Evolutionary conservation across 495 filamentous ascomycete genomes (phyloP).

Genomic region (Podospora pseudocomata): DNA sequence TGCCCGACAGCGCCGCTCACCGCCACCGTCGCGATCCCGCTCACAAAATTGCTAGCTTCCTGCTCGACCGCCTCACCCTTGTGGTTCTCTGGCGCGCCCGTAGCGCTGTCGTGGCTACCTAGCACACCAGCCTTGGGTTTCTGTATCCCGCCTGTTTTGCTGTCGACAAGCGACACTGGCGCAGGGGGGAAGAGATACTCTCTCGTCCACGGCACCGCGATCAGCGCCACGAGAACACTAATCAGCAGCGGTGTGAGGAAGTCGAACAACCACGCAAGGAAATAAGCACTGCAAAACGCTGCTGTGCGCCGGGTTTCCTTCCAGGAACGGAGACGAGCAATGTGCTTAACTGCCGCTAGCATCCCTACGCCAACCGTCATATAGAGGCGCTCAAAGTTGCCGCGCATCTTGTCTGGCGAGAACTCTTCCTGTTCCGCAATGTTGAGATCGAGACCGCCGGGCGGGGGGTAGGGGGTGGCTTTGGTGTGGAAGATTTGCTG

Average conservation of each 20-base stretch:
- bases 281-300: slow-evolving; percentile 65
- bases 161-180: slow-evolving; percentile 61
- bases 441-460: slow-evolving; percentile 68
- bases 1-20: slow-evolving; percentile 74
- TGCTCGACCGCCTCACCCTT: slow-evolving; percentile 84
- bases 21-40: slow-evolving; percentile 68
- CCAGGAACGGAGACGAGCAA: slow-evolving; percentile 77
- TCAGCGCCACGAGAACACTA: slow-evolving; percentile 57
- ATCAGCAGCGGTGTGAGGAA: slow-evolving; percentile 63
- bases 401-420: slow-evolving; percentile 79
- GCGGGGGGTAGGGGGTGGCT: slow-evolving; percentile 49
- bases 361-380: slow-evolving; percentile 72
- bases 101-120: slow-evolving; percentile 73
- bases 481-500: slow-evolving; percentile 90
- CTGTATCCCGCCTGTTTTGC: slow-evolving; percentile 60
- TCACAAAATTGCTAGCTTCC: slow-evolving; percentile 79
- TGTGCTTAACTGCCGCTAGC: slow-evolving; percentile 65
- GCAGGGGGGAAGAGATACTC: slow-evolving; percentile 69
- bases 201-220: slow-evolving; percentile 63
- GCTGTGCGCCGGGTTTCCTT: slow-evolving; percentile 65
- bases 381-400: slow-evolving; percentile 79
- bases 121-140: slow-evolving; percentile 66
- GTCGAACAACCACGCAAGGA: slow-evolving; percentile 69
- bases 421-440: slow-evolving; percentile 80
- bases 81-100: slow-evolving; percentile 77